These are phyloP conservation scores for Warburgia ugandensis DNA, from an alignment of 164 flowering plant genomes.

Conservation along the genomic window DNA sequence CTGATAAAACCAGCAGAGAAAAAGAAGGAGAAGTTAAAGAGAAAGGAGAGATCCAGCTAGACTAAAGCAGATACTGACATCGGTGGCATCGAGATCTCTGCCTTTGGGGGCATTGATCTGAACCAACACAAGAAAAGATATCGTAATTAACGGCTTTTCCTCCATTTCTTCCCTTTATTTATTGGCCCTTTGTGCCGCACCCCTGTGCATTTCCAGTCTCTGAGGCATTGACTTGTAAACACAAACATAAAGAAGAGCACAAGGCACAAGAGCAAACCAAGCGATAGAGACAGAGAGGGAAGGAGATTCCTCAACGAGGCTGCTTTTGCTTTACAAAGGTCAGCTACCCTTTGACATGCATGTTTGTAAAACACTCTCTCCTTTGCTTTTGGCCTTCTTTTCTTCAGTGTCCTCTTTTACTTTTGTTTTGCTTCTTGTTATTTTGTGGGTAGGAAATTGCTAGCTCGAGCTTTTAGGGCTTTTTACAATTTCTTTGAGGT, in stretches of 20 bases:
- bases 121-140: slow-evolving; percentile 20
- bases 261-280: not conserved
- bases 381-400: too few species aligned
- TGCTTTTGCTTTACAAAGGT: slow-evolving; percentile 28
- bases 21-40: too few species aligned
- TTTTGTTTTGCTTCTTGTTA: too few species aligned
- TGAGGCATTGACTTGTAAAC: slow-evolving; percentile 21
- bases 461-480: too few species aligned
- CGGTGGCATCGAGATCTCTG: slow-evolving; percentile 16
- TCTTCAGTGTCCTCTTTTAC: too few species aligned
- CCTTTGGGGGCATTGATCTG: slow-evolving; percentile 10
- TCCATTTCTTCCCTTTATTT: slow-evolving; percentile 6
- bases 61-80: slow-evolving; percentile 12
- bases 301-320: slow-evolving; percentile 31
- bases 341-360: slow-evolving; percentile 26
- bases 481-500: too few species aligned
- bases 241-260: not conserved
- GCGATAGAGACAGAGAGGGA: too few species aligned
- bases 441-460: too few species aligned
- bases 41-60: too few species aligned
- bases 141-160: slow-evolving; percentile 42
- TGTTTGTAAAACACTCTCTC: too few species aligned
- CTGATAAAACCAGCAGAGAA: too few species aligned
- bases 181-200: not conserved
- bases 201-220: slow-evolving; percentile 2